phyloP scores from a whole-genome alignment of 139 green algal species.

The Zygnema circumcarinatum region DNA sequence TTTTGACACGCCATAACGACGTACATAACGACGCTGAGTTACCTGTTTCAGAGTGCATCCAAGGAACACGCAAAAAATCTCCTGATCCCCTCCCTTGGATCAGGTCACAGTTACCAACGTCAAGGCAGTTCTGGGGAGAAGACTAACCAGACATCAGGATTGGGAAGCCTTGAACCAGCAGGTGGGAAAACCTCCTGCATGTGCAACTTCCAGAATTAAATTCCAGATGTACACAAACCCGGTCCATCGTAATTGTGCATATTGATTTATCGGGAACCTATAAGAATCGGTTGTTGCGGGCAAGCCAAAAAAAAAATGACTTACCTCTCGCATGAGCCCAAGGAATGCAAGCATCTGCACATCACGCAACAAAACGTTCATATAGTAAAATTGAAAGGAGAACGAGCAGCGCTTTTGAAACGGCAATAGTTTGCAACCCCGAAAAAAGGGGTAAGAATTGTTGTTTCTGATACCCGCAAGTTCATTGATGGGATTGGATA shows the following conservation, averaged over 20 bases:
- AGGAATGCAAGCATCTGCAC: background rate
- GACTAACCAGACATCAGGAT: background rate
- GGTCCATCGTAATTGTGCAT: background rate
- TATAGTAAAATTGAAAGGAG: background rate
- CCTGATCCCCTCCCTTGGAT: background rate
- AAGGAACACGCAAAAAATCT: background rate
- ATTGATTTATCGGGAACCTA: no score
- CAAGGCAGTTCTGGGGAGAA: background rate
- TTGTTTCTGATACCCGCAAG: background rate
- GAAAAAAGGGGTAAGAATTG: no score
- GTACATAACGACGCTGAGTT: no score
- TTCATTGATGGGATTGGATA: background rate
- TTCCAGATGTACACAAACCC: background rate
- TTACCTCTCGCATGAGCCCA: background rate
- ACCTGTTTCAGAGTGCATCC: background rate
- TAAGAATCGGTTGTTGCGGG: background rate
- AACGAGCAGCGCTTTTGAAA: no score
- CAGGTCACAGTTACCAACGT: background rate
- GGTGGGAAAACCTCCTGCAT: background rate
- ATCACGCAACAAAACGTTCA: background rate
- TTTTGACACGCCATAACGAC: no score
- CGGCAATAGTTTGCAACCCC: no score
- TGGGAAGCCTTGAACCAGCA: background rate
- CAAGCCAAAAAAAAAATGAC: background rate
- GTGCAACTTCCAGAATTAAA: background rate